These are phyloP conservation scores for Clonostachys rosea DNA, from an alignment of 2,329 filamentous ascomycete genomes.

Conservation along the genomic window DNA sequence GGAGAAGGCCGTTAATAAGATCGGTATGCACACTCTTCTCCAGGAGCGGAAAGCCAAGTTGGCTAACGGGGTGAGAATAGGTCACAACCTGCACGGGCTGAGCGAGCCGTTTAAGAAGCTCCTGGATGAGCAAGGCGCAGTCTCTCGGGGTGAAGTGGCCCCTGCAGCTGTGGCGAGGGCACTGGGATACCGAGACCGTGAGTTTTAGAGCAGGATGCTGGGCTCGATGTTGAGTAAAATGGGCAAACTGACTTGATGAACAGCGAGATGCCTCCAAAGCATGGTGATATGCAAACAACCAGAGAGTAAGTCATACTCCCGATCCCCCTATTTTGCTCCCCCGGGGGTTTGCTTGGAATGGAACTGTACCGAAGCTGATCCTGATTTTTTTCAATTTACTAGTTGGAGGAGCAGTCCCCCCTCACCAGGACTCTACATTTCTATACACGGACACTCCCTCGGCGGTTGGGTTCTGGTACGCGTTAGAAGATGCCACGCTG, in stretches of 20 bases:
- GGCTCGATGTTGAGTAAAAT: too few species aligned
- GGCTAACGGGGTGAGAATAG: too few species aligned
- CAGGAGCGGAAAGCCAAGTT: neutral
- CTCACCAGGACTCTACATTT: slow-evolving; percentile 91
- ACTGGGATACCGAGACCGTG: slow-evolving; percentile 64
- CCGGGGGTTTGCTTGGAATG: too few species aligned
- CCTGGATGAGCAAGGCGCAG: slow-evolving; percentile 42
- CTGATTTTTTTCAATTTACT: too few species aligned
- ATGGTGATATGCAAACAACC: slow-evolving; percentile 99
- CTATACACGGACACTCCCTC: slow-evolving; percentile 84
- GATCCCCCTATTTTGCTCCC: too few species aligned
- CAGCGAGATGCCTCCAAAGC: slow-evolving; percentile 70
- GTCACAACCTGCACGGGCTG: slow-evolving; percentile 69
- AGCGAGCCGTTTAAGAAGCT: slow-evolving; percentile 62
- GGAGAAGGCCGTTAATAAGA: slow-evolving; percentile 82
- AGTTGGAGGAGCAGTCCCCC: slow-evolving; percentile 79
- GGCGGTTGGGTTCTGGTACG: slow-evolving; percentile 96
- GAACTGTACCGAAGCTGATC: too few species aligned
- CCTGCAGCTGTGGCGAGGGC: slow-evolving; percentile 61
- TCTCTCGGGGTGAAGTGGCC: slow-evolving; percentile 21
- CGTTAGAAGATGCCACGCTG: slow-evolving; percentile 82
- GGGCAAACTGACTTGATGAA: too few species aligned
- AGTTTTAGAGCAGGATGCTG: too few species aligned
- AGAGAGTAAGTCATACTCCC: slow-evolving; percentile 43
- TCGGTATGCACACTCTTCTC: slow-evolving; percentile 28